Evolutionary conservation across 306 rosid species (phyloP).

Genomic region (Cajanus cajan): DNA sequence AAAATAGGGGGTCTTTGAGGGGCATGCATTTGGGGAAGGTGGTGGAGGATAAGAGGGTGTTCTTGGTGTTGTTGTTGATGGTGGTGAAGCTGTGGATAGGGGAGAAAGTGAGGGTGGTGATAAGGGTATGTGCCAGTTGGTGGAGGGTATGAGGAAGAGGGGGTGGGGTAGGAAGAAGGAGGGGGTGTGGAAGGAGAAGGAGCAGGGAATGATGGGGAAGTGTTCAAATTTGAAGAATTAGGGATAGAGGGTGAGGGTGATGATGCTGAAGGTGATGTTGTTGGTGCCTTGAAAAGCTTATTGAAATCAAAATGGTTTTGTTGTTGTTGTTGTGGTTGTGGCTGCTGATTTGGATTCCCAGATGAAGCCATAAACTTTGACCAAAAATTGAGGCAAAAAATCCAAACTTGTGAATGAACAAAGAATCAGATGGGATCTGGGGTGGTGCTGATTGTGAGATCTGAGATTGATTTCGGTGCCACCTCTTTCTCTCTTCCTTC

Average conservation of each 20-base stretch:
- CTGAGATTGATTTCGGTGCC: constrained; percentile 35
- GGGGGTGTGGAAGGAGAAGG: constrained; percentile 47
- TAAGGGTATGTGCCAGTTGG: constrained; percentile 57
- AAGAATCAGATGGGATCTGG: constrained; percentile 31
- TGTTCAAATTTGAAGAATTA: constrained; percentile 37
- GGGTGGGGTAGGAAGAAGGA: constrained; percentile 43
- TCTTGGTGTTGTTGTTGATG: constrained; percentile 32
- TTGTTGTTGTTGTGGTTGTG: constrained; percentile 26
- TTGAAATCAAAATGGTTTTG: constrained; percentile 49
- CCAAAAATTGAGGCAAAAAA: background rate
- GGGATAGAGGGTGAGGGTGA: background rate
- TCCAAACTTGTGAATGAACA: constrained; percentile 20
- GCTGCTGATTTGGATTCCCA: constrained; percentile 47
- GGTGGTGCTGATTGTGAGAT: constrained; percentile 34
- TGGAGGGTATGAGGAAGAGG: constrained; percentile 74
- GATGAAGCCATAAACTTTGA: constrained; percentile 55
- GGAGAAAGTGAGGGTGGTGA: constrained; percentile 48
- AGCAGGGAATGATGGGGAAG: constrained; percentile 52
- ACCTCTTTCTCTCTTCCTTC: background rate
- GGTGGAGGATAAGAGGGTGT: constrained; percentile 37
- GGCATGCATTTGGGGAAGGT: constrained; percentile 42
- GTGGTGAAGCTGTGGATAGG: constrained; percentile 31
- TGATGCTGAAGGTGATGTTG: background rate
- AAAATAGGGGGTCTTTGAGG: constrained; percentile 41
- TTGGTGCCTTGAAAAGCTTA: constrained; percentile 50